These are phyloP conservation scores for Fomitopsis serialis DNA, from an alignment of 768 basidiomycete species.

Conservation along the genomic window DNA sequence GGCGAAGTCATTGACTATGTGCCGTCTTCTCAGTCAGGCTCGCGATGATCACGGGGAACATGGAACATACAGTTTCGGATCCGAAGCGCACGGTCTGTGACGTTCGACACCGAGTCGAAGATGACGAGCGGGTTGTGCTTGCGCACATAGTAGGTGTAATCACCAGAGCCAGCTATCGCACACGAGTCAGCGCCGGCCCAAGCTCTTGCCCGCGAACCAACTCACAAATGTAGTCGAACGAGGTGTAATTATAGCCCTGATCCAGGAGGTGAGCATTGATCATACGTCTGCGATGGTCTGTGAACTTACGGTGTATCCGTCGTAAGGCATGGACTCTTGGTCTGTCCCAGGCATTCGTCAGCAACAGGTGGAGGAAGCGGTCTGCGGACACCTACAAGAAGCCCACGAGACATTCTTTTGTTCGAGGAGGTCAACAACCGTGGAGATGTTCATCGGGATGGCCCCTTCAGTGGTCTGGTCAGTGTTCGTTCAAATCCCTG, in stretches of 20 bases:
- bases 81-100: constrained; percentile 34
- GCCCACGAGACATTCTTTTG: constrained; percentile 53
- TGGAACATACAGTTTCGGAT: constrained; percentile 39
- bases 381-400: constrained; percentile 25
- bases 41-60: too few relatives aligned
- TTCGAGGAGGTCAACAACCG: constrained; percentile 56
- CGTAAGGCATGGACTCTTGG: constrained; percentile 51
- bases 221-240: constrained; percentile 32
- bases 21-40: background rate
- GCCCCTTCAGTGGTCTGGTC: constrained; percentile 13
- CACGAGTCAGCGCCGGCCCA: background rate
- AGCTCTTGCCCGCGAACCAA: constrained; percentile 4
- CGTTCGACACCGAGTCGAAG: constrained; percentile 43
- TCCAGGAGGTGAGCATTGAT: background rate
- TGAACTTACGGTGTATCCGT: constrained; percentile 31
- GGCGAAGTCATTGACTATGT: constrained; percentile 48
- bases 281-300: background rate
- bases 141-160: constrained; percentile 48
- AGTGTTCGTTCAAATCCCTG: too few relatives aligned
- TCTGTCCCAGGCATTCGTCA: constrained; percentile 16
- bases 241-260: constrained; percentile 32
- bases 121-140: constrained; percentile 53
- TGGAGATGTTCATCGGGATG: constrained; percentile 46
- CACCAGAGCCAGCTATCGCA: constrained; percentile 3
- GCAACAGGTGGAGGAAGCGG: background rate